Conservation (phyloP, 2,329 filamentous ascomycete species). For the Sporothrix brasiliensis region DNA sequence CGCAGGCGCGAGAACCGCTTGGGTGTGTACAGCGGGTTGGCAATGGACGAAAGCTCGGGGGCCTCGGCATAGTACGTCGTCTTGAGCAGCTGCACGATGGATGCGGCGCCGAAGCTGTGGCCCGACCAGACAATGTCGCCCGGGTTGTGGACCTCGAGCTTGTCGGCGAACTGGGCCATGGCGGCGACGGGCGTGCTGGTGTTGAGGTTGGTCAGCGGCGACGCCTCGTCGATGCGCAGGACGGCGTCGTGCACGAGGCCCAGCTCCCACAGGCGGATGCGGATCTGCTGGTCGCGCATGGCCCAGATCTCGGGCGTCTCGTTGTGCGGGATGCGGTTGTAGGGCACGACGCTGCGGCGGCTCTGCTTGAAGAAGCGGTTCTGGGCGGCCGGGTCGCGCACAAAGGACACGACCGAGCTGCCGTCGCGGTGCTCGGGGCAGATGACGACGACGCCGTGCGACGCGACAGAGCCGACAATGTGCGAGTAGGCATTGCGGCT, state of each 20-base stretch:
- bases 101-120: constrained; percentile 80
- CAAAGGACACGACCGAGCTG: constrained; percentile 72
- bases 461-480: constrained; percentile 74
- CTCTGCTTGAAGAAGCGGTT: constrained; percentile 44
- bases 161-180: constrained; percentile 62
- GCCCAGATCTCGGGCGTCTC: constrained; percentile 67
- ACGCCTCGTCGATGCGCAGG: constrained; percentile 64
- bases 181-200: constrained; percentile 49
- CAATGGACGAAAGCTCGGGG: constrained; percentile 51
- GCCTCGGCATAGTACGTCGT: constrained; percentile 68
- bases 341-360: constrained; percentile 49
- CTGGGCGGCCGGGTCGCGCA: constrained; percentile 63
- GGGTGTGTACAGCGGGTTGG: constrained; percentile 65
- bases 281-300: constrained; percentile 69
- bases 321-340: constrained; percentile 62
- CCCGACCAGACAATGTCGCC: constrained; percentile 75
- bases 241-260: constrained; percentile 70
- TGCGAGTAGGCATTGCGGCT: constrained; percentile 85
- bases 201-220: constrained; percentile 57
- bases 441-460: constrained; percentile 77
- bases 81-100: constrained; percentile 76
- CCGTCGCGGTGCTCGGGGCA: constrained; percentile 84
- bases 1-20: constrained; percentile 57
- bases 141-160: constrained; percentile 68
- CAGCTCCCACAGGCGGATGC: constrained; percentile 77